These are phyloP conservation scores for Calonectria pauciramosa DNA, from an alignment of 2,329 filamentous ascomycete species.

Conservation along the genomic window DNA sequence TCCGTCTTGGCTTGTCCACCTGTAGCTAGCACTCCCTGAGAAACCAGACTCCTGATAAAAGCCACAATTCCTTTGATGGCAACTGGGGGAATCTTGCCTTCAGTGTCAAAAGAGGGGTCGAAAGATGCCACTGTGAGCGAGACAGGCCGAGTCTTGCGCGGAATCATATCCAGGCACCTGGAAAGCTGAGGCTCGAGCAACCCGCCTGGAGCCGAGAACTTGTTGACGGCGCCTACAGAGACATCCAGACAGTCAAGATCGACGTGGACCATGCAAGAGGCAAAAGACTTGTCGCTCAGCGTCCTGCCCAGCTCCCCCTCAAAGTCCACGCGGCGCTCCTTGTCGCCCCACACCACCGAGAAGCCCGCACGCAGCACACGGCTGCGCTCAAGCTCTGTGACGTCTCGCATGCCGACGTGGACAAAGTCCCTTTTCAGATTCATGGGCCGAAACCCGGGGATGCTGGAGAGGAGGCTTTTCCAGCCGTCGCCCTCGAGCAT, in stretches of 20 bases:
- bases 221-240: conserved; percentile 52
- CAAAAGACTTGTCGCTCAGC: conserved; percentile 28
- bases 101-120: conserved; percentile 38
- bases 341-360: conserved; percentile 47
- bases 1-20: too few species aligned
- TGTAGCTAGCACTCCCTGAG: conserved; percentile 12
- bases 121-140: conserved; percentile 40
- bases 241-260: conserved; percentile 53
- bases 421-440: conserved; percentile 32
- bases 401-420: conserved; percentile 47
- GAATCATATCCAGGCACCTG: conserved; percentile 36
- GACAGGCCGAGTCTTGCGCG: conserved; percentile 31
- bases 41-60: conserved; percentile 32
- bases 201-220: conserved; percentile 51
- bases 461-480: conserved; percentile 34
- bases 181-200: conserved; percentile 45
- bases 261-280: conserved; percentile 49
- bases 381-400: conserved; percentile 46
- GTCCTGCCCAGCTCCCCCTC: conserved; percentile 20
- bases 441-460: conserved; percentile 42
- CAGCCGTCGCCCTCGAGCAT: conserved; percentile 45
- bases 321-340: conserved; percentile 30
- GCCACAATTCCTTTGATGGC: conserved; percentile 29
- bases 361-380: conserved; percentile 49
- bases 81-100: conserved; percentile 32